Base-by-base conservation (phyloP, 208 protist genomes). In the Acanthamoeba polyphaga region DNA sequence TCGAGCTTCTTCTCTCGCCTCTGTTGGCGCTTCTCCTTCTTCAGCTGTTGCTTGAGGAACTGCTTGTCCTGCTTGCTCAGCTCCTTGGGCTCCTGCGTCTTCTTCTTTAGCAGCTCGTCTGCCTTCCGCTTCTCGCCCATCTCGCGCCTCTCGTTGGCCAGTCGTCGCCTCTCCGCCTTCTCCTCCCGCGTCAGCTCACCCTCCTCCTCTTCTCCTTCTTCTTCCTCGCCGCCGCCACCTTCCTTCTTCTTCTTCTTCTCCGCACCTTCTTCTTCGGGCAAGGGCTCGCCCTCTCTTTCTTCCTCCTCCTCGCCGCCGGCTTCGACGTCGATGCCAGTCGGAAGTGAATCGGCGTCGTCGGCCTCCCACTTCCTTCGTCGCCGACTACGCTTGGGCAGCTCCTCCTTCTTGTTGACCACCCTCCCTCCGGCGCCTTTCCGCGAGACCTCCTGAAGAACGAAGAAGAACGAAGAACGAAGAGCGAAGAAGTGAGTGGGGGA, bases 11-110 rank as follows among this genome's bases (percentile, higher is more conserved):
- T 92, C 27, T 92, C 64, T 7, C 85, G 29, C 9, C 85, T 9
- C 32, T 66, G 55, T 29, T 92, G 85, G 19, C 85, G 55, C 34
- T 92, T 92, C 85, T 92, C 85, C 38, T 72, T 64, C 32, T 92
- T 64, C 5, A 74, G 60, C 34, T 92, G 55, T 34, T 92, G 85
- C 58, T 92, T 92, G 49, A 92, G 85, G 64, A 92, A 66, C 58
- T 92, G 85, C 46, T 53, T 64, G 34, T 92, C 85, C 64, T 74
- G 24, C 58, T 92, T 92, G 58, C 85, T 92, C 55, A 92, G 64
- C 46, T 89, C 34, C 17, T 27, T 8, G 2, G 64, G 55, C 34
- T 74, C 85, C 64, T 92, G 17, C 38, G n/a, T 51, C 64, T 92
- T 92, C 85, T 92, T 92, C 85, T 92, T 64, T 12, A 38, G 15